Evolutionary conservation across 176 grass and related monocot genomes (phyloP).

Genomic region (Triticum dicoccoides): DNA sequence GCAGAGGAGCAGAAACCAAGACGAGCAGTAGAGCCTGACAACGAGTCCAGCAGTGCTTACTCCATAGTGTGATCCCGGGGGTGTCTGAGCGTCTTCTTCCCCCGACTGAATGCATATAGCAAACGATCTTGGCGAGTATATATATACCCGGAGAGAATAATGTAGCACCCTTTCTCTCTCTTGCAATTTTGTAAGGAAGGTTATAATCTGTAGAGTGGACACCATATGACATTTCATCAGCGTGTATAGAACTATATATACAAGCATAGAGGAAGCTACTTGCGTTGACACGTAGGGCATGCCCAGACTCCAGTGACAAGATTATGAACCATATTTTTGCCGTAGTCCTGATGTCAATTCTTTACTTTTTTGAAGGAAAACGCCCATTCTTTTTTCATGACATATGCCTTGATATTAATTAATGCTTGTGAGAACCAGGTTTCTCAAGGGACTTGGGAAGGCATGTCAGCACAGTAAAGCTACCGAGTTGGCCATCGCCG

Average conservation of each 20-base stretch:
- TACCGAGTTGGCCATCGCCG: too few relatives aligned
- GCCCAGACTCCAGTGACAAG: not conserved
- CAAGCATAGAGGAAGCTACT: constrained; percentile 4
- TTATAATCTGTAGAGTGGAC: constrained; percentile 27
- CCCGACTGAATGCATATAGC: not conserved
- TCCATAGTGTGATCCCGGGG: constrained; percentile 42
- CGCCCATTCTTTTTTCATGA: not conserved
- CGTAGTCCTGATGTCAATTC: not conserved
- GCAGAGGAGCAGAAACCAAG: constrained; percentile 41
- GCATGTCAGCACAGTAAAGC: too few relatives aligned
- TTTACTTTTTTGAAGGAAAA: too few relatives aligned
- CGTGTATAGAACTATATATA: constrained; percentile 2
- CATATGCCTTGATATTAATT: not conserved
- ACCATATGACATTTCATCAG: constrained; percentile 10
- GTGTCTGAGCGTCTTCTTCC: not conserved
- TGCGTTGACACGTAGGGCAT: not conserved
- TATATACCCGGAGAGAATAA: constrained; percentile 33
- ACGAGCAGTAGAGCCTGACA: not conserved
- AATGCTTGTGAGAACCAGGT: too few relatives aligned
- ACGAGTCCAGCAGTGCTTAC: constrained; percentile 38
- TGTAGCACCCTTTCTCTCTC: constrained; percentile 11
- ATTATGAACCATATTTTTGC: not conserved
- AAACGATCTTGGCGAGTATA: not conserved
- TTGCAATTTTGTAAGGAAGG: constrained; percentile 30
- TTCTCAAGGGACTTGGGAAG: too few relatives aligned